A percentile compares a stretch with the other conserved stretches of the same genome.
Evolutionary conservation across 2,329 filamentous ascomycete species (phyloP).

Genomic region (Rasamsonia emersonii): DNA sequence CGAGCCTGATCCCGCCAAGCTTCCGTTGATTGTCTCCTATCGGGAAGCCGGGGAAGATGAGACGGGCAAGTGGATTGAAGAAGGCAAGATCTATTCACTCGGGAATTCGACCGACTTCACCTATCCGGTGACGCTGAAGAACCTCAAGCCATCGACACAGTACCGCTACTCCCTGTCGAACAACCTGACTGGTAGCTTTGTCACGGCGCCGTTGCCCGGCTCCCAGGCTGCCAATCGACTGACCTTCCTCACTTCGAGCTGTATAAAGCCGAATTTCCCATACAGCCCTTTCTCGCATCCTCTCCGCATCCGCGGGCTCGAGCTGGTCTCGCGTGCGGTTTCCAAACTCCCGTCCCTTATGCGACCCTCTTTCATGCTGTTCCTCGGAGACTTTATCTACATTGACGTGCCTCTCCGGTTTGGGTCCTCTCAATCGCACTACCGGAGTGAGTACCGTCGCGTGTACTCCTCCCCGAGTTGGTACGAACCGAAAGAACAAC

Average conservation of each 20-base stretch:
- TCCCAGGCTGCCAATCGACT: conserved; percentile 59
- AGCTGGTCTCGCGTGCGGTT: conserved; percentile 64
- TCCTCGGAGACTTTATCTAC: conserved; percentile 44
- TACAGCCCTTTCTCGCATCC: conserved; percentile 80
- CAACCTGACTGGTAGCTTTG: conserved; percentile 75
- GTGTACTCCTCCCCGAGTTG: conserved; percentile 96
- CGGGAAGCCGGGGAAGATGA: conserved; percentile 27
- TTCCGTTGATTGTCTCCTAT: conserved; percentile 67
- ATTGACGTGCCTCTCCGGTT: conserved; percentile 74
- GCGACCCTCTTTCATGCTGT: conserved; percentile 50
- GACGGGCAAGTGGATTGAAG: conserved; percentile 51
- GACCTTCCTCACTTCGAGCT: conserved; percentile 87
- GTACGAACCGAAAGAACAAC: conserved; percentile 57
- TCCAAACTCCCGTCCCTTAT: conserved; percentile 54
- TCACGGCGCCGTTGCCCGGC: conserved; percentile 64
- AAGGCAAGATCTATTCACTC: conserved; percentile 57
- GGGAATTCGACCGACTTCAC: conserved; percentile 78
- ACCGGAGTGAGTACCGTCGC: conserved; percentile 84
- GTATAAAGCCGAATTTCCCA: conserved; percentile 83
- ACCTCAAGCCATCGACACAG: conserved; percentile 59
- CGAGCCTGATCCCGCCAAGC: conserved; percentile 65
- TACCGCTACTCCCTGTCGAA: conserved; percentile 86
- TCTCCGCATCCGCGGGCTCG: conserved; percentile 71
- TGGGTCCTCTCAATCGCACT: conserved; percentile 63
- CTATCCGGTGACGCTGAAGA: conserved; percentile 55